Percentiles rank a stretch among this genome's conserved stretches.
Evolutionary conservation across 495 filamentous ascomycete genomes (phyloP).

Genomic region (Lepraria neglecta): DNA sequence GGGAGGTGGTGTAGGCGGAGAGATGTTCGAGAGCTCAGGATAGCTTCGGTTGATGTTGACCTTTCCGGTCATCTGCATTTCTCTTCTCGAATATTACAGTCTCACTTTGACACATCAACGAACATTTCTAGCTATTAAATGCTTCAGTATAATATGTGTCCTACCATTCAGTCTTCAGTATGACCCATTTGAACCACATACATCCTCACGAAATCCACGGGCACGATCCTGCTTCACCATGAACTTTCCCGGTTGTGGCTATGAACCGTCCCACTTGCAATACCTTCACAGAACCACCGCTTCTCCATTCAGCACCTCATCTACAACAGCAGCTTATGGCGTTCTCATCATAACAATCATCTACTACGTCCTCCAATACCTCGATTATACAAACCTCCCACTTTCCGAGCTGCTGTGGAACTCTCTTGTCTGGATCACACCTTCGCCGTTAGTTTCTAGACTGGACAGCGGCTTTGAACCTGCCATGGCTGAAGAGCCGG

Average conservation of each 20-base stretch:
- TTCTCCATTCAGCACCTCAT: conserved; percentile 5
- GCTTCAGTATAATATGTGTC: neutral
- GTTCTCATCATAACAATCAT: conserved; percentile 39
- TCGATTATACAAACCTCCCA: conserved; percentile 31
- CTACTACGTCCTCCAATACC: conserved; percentile 38
- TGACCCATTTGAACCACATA: neutral
- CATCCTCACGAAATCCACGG: neutral
- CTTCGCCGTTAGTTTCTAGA: conserved; percentile 52
- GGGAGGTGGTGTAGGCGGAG: neutral
- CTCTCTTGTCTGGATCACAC: conserved; percentile 53
- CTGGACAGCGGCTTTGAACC: conserved; percentile 40
- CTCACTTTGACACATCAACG: neutral
- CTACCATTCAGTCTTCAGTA: neutral
- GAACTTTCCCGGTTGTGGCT: neutral
- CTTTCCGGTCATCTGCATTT: neutral
- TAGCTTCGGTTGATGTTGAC: neutral
- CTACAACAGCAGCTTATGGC: conserved; percentile 21
- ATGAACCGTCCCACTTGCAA: conserved; percentile 6
- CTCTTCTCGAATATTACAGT: neutral
- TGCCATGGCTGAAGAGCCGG: conserved; percentile 16
- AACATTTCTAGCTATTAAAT: neutral
- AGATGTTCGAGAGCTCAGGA: neutral
- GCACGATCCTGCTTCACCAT: conserved; percentile 8
- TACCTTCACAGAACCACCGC: neutral
- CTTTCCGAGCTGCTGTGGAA: conserved; percentile 54